Evolutionary conservation across 305 asterid genomes (phyloP).

Genomic region (Caryopteris hybrid): DNA sequence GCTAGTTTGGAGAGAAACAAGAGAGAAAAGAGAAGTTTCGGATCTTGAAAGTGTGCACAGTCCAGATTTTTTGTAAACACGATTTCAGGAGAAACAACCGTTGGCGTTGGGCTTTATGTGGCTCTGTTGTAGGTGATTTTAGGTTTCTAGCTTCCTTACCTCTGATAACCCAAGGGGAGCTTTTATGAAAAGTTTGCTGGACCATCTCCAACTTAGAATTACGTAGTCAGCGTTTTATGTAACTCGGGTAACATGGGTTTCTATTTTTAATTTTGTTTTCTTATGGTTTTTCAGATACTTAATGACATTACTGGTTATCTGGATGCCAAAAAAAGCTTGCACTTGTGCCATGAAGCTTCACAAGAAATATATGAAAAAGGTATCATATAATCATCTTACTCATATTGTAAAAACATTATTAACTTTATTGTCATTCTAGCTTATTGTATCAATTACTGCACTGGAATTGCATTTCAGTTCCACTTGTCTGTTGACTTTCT

Average conservation of each 20-base stretch:
- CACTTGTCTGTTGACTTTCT: background rate
- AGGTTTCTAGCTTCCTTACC: no score
- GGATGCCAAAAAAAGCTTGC: conserved; percentile 92
- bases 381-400: conserved; percentile 9
- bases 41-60: no score
- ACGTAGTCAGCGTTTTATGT: no score
- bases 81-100: no score
- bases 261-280: background rate
- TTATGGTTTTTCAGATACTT: conserved; percentile 49
- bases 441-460: background rate
- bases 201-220: no score
- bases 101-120: no score
- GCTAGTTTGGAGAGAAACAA: no score
- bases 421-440: background rate
- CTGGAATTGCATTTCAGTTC: conserved; percentile 13
- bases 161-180: no score
- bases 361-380: conserved; percentile 90
- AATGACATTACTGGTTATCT: conserved; percentile 82
- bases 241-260: background rate
- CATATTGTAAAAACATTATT: background rate
- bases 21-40: no score
- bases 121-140: no score
- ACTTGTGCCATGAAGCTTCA: conserved; percentile 86
- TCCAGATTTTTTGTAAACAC: no score
- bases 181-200: background rate